Conservation (phyloP, 345 rosid species). For the Carallia brachiata region DNA sequence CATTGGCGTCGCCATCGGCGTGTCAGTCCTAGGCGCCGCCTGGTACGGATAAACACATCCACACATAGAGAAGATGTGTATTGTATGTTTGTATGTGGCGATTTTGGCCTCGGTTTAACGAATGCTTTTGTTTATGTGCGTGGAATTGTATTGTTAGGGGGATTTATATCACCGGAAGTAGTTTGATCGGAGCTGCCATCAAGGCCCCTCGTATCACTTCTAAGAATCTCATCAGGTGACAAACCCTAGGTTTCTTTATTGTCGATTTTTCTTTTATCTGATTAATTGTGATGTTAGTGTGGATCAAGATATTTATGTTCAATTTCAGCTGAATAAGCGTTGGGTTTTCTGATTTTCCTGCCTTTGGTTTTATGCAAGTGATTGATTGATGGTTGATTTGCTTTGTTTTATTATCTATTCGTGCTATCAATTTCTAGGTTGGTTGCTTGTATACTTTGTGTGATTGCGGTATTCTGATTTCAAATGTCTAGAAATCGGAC, state of each 20-base stretch:
- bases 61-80: no score
- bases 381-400: background rate
- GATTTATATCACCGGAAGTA: slow-evolving; percentile 94
- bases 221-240: slow-evolving; percentile 88
- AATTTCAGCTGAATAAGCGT: background rate
- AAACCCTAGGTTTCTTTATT: no score
- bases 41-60: slow-evolving; percentile 43
- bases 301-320: background rate
- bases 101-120: no score
- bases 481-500: background rate
- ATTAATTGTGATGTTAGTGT: background rate
- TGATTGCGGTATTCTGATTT: background rate
- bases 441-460: no score
- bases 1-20: slow-evolving; percentile 92
- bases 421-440: no score
- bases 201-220: slow-evolving; percentile 99
- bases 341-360: background rate
- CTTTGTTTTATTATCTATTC: background rate
- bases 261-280: background rate
- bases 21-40: slow-evolving; percentile 99
- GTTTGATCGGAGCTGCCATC: slow-evolving; percentile 97
- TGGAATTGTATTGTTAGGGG: slow-evolving; percentile 48
- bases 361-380: background rate
- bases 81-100: no score
- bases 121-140: background rate